These are phyloP conservation scores for Botrytis sinoallii DNA, from an alignment of 2,329 filamentous ascomycete species.

Conservation along the genomic window DNA sequence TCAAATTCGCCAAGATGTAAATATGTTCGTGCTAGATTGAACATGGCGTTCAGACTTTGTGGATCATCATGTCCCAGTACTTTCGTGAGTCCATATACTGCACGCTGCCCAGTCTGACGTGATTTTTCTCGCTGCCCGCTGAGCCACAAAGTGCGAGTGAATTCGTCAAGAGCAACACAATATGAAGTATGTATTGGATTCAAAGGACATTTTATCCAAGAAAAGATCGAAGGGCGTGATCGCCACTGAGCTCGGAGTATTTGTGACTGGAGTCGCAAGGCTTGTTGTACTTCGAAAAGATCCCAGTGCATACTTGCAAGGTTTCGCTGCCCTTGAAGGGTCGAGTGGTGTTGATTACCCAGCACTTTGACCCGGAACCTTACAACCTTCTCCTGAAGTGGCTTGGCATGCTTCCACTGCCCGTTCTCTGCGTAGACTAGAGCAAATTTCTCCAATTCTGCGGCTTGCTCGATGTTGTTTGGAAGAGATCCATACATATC, in stretches of 20 bases:
- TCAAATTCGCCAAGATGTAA: constrained; percentile 28
- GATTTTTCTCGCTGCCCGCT: background rate
- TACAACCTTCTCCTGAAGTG: constrained; percentile 25
- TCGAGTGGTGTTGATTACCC: background rate
- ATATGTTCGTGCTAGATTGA: constrained; percentile 34
- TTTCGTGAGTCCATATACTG: background rate
- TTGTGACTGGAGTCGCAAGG: constrained; percentile 1
- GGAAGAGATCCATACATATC: constrained; percentile 12
- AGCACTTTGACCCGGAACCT: constrained; percentile 17
- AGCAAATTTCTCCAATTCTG: constrained; percentile 31
- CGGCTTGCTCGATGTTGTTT: constrained; percentile 24
- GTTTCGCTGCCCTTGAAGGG: background rate
- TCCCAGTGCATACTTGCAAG: constrained; percentile 19
- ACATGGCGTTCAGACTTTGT: constrained; percentile 36
- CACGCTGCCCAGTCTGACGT: background rate
- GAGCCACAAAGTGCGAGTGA: background rate
- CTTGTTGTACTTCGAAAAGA: constrained; percentile 17
- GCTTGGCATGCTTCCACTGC: constrained; percentile 30
- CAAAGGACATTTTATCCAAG: background rate
- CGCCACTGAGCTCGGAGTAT: constrained; percentile 14
- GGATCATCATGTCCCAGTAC: constrained; percentile 25
- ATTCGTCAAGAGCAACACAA: background rate
- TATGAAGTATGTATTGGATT: background rate
- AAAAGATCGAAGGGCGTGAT: background rate
- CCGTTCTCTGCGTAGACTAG: constrained; percentile 35